These are phyloP conservation scores for Protomyces inouyei DNA, from an alignment of 1,139 yeast species.

Conservation along the genomic window DNA sequence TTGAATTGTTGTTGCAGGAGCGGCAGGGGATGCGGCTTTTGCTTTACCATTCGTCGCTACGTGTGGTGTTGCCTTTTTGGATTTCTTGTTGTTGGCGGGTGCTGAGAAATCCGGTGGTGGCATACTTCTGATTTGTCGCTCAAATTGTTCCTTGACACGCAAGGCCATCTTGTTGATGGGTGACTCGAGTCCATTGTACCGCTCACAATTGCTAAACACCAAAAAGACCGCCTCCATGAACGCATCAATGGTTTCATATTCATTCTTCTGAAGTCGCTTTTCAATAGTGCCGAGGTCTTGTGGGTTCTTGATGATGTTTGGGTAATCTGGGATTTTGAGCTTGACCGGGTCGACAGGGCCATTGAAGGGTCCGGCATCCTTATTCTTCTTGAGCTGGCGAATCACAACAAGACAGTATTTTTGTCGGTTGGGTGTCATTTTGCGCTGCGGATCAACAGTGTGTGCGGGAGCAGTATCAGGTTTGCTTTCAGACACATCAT, in stretches of 20 bases:
- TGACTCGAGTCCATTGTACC: slow-evolving; percentile 79
- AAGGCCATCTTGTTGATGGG: slow-evolving; percentile 86
- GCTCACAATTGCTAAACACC: slow-evolving; percentile 75
- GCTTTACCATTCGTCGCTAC: background rate
- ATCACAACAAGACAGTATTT: slow-evolving; percentile 37
- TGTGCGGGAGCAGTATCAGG: background rate
- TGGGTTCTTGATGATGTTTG: slow-evolving; percentile 75
- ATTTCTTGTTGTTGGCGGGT: slow-evolving; percentile 34
- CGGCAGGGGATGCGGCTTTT: background rate
- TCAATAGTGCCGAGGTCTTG: slow-evolving; percentile 94
- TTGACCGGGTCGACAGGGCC: slow-evolving; percentile 86
- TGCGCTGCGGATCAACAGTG: slow-evolving; percentile 13
- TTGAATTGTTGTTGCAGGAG: background rate
- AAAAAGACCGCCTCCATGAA: slow-evolving; percentile 75
- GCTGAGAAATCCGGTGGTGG: slow-evolving; percentile 53
- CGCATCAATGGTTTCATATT: slow-evolving; percentile 65
- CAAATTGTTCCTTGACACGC: slow-evolving; percentile 84
- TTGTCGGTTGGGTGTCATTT: slow-evolving; percentile 24
- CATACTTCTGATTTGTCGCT: slow-evolving; percentile 86
- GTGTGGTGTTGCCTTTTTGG: slow-evolving; percentile 31
- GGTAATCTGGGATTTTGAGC: slow-evolving; percentile 84
- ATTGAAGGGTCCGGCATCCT: slow-evolving; percentile 87
- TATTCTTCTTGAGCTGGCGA: slow-evolving; percentile 74
- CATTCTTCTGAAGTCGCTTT: slow-evolving; percentile 61
- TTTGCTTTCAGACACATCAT: background rate